Evolutionary conservation across 805 yeast genomes (phyloP), one percentile per base, ranked within the genome.

Genomic region (Sugiyamaella lignohabitans): DNA sequence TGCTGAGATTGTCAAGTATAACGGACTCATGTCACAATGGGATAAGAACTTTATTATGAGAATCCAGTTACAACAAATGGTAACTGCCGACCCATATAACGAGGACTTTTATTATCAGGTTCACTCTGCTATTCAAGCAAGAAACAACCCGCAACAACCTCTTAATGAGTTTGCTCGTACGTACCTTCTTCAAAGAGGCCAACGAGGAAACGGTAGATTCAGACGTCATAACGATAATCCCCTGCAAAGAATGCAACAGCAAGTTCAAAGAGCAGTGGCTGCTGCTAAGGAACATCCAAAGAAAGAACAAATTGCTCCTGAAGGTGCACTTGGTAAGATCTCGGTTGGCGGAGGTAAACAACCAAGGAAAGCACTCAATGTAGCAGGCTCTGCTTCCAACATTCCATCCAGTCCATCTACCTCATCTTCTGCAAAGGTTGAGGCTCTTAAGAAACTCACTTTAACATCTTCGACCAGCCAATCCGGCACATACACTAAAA

Each of bases 31-130:
- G 98, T 87, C 88, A 59, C 95, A 96, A 48, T 85, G 91, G 69
- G 98, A 93, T 65, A 89, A 89, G 69, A 96, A 91, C 67, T 88
- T 86, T 61, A 91, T 93, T 42, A 87, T 96, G 38, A 78, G 97
- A 63, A 82, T 89, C 61, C 98, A 93, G 67, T 75, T 93, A 53
- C 87, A 96, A 42, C 96, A 89, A 64, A 84, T 93, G 66, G 96
- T 93, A 42, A 85, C 96, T 8, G 97, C 89, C 47, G 98, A 93
- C 66, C 98, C 98, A 11, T 87, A 85, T 66, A 87, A 86, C 60
- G 98, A 93, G 66, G 98, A 93, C 70, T 93, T 91, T 61, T 93
- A 93, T 63, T 87, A 83, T 60, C 98, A 93, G 66, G 96, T 93
- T 37, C 86, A 79, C 68, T 84, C 89, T 59, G 79, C 84, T 53